A percentile compares a stretch with the other conserved stretches of the same genome.
These are phyloP conservation scores for Auricularia auricula-judae DNA, from an alignment of 768 basidiomycete species.

Conservation along the genomic window DNA sequence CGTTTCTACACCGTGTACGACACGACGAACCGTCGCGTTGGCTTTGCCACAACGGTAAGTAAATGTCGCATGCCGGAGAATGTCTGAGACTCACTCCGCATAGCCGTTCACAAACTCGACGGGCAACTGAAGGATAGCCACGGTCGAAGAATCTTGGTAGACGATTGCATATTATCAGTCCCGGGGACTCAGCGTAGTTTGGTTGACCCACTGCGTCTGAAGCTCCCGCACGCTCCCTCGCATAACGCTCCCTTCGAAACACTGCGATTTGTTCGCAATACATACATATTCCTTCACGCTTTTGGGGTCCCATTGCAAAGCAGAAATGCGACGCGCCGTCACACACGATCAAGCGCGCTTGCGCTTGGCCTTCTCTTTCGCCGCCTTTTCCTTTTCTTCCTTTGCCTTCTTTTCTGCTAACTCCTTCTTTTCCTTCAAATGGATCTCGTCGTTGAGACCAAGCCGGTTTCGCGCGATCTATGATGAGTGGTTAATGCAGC, in stretches of 20 bases:
- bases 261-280: not conserved
- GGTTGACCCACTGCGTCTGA: no score
- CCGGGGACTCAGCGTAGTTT: no score
- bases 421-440: slow-evolving; percentile 69
- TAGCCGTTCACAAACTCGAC: not conserved
- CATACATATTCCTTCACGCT: no score
- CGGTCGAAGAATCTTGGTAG: no score
- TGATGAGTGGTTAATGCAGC: not conserved
- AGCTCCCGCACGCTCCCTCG: no score
- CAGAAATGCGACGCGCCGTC: no score
- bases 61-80: not conserved
- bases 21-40: slow-evolving; percentile 42
- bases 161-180: no score
- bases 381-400: slow-evolving; percentile 36
- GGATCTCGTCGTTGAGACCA: slow-evolving; percentile 80
- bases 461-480: slow-evolving; percentile 87
- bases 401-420: slow-evolving; percentile 41
- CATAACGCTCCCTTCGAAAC: not conserved
- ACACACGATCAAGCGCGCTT: not conserved
- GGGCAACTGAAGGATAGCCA: not conserved
- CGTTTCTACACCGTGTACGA: slow-evolving; percentile 36
- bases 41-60: slow-evolving; percentile 35
- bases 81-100: not conserved
- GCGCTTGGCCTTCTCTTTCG: not conserved
- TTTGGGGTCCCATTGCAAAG: no score